Evolutionary conservation across 495 filamentous ascomycete species (phyloP).

Genomic region (Aspergillus kassunensis): DNA sequence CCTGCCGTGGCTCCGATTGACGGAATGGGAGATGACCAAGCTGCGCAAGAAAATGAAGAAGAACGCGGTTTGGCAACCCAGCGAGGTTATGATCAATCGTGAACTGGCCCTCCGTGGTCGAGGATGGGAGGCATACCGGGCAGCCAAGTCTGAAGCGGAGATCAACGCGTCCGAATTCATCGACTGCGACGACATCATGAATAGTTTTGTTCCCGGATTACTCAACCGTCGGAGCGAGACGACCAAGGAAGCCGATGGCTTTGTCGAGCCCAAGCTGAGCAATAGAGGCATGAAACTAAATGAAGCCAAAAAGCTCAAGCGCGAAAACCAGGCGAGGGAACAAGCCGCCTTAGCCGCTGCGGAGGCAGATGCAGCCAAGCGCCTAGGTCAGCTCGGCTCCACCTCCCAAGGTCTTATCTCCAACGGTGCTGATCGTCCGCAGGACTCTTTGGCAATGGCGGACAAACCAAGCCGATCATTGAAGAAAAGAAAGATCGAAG

Average conservation of each 20-base stretch:
- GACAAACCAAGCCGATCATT: constrained; percentile 20
- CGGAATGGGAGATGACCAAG: constrained; percentile 84
- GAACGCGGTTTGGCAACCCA: constrained; percentile 92
- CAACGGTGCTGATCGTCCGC: constrained; percentile 13
- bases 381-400: constrained; percentile 32
- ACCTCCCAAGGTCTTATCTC: constrained; percentile 10
- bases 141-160: constrained; percentile 64
- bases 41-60: constrained; percentile 98
- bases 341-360: constrained; percentile 45
- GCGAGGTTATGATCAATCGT: constrained; percentile 91
- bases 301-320: constrained; percentile 87
- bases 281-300: constrained; percentile 91
- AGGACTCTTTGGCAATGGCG: constrained; percentile 14
- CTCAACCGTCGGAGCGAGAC: constrained; percentile 47
- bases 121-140: constrained; percentile 69
- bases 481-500: constrained; percentile 32
- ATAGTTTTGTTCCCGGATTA: constrained; percentile 39
- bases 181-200: constrained; percentile 49
- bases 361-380: constrained; percentile 61
- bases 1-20: constrained; percentile 86
- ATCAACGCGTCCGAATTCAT: constrained; percentile 62
- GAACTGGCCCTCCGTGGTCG: constrained; percentile 75
- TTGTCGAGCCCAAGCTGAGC: constrained; percentile 50
- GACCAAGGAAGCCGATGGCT: constrained; percentile 36
- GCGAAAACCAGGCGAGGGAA: constrained; percentile 64